Evolutionary conservation across 805 yeast genomes (phyloP).

Genomic region (Candida xiaguanensis): DNA sequence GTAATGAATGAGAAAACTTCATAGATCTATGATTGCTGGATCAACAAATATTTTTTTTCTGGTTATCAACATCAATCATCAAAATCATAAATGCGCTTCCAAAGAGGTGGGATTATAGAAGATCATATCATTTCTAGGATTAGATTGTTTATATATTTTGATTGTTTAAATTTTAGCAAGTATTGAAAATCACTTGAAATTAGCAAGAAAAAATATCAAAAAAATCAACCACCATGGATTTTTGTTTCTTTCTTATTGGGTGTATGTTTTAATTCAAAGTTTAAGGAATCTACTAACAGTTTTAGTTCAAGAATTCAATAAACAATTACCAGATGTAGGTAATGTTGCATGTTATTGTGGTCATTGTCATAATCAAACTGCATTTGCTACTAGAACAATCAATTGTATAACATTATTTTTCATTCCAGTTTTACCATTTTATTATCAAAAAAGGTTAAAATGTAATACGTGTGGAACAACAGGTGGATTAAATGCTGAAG

Average conservation of each 20-base stretch:
- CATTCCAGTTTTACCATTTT: constrained; percentile 52
- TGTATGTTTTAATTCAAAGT: constrained; percentile 20
- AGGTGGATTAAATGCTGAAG: constrained; percentile 23
- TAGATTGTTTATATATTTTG: too few relatives aligned
- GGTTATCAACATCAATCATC: too few relatives aligned
- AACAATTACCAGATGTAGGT: constrained; percentile 28
- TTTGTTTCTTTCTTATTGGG: constrained; percentile 31
- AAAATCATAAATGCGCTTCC: too few relatives aligned
- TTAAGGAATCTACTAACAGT: neutral
- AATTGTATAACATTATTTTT: constrained; percentile 54
- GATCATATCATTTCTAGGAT: too few relatives aligned
- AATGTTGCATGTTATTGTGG: constrained; percentile 45
- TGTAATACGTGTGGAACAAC: constrained; percentile 50
- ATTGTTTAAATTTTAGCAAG: too few relatives aligned
- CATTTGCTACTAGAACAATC: constrained; percentile 47
- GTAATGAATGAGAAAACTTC: constrained; percentile 94
- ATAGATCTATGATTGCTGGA: constrained; percentile 29
- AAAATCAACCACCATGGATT: constrained; percentile 19
- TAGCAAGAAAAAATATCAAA: too few relatives aligned
- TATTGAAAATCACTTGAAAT: too few relatives aligned
- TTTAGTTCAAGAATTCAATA: constrained; percentile 32
- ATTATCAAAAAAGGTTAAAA: constrained; percentile 47
- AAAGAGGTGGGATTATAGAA: too few relatives aligned
- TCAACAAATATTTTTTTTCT: too few relatives aligned
- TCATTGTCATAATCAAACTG: constrained; percentile 56